phyloP scores from a whole-genome alignment of 2,329 filamentous ascomycete species.

The Juglanconis sp. region DNA sequence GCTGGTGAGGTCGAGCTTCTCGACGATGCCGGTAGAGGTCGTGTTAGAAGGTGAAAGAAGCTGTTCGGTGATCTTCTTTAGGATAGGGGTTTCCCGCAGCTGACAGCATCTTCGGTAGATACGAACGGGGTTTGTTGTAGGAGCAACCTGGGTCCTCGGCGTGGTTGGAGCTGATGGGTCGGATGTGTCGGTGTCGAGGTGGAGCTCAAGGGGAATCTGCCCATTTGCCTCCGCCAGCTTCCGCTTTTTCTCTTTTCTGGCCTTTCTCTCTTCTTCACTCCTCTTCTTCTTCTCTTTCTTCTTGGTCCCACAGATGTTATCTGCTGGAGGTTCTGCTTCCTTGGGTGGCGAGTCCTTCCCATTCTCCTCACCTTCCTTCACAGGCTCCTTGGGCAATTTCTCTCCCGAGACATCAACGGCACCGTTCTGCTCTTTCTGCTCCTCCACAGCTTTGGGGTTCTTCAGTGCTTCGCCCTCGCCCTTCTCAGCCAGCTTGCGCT shows the following conservation, averaged over 20 bases:
- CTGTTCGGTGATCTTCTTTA: conserved; percentile 89
- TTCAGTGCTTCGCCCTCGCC: conserved; percentile 74
- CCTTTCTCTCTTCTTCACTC: conserved; percentile 88
- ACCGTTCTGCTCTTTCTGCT: conserved; percentile 47
- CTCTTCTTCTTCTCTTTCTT: conserved; percentile 97
- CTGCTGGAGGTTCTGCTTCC: conserved; percentile 5
- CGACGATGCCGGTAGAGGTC: conserved; percentile 69
- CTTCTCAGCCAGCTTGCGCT: conserved; percentile 63
- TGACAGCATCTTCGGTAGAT: conserved; percentile 96
- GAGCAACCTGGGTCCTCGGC: conserved; percentile 59
- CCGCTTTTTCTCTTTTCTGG: conserved; percentile 84
- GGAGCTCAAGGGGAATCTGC: conserved; percentile 78
- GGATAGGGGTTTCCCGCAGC: conserved; percentile 83
- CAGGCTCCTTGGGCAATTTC: conserved; percentile 35
- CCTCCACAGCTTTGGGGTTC: conserved; percentile 57
- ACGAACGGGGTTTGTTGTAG: conserved; percentile 85
- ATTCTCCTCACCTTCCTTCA: conserved; percentile 30
- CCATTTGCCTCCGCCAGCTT: conserved; percentile 85
- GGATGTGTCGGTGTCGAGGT: conserved; percentile 64
- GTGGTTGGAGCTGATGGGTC: conserved; percentile 29
- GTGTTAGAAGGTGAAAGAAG: conserved; percentile 69
- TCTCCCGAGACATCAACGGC: conserved; percentile 42
- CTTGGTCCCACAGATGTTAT: conserved; percentile 39
- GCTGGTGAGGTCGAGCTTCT: conserved; percentile 77
- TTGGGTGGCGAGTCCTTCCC: conserved; percentile 18